Conservation (phyloP, 2,329 filamentous ascomycete species). For the Calonectria leucothoes region DNA sequence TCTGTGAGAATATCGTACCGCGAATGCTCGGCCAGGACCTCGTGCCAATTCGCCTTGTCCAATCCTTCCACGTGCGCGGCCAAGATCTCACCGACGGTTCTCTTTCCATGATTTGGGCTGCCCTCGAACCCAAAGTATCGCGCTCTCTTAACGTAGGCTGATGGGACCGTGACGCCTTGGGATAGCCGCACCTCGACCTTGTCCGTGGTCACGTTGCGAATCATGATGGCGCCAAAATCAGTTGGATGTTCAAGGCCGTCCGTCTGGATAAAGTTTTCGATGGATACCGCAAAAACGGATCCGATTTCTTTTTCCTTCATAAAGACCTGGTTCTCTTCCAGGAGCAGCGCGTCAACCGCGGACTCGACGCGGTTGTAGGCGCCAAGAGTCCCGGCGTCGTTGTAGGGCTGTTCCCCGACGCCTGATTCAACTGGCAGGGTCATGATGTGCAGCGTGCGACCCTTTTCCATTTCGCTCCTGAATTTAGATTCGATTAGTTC, state of each 20-base stretch:
- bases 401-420: constrained; percentile 14
- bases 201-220: background rate
- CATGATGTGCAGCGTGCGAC: background rate
- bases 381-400: background rate
- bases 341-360: background rate
- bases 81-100: constrained; percentile 3
- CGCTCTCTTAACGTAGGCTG: background rate
- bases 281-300: background rate
- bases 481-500: background rate
- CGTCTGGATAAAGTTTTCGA: constrained; percentile 13
- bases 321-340: background rate
- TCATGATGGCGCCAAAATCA: background rate
- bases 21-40: background rate
- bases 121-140: background rate
- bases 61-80: background rate
- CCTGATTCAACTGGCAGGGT: background rate
- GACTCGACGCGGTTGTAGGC: background rate
- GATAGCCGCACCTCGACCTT: background rate
- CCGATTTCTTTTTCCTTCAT: background rate
- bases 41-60: constrained; percentile 6
- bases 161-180: background rate
- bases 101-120: background rate
- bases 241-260: background rate
- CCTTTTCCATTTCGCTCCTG: background rate
- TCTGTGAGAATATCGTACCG: constrained; percentile 6